Evolutionary conservation across 257 asterid species (phyloP).

Genomic region (Avicennia marina): DNA sequence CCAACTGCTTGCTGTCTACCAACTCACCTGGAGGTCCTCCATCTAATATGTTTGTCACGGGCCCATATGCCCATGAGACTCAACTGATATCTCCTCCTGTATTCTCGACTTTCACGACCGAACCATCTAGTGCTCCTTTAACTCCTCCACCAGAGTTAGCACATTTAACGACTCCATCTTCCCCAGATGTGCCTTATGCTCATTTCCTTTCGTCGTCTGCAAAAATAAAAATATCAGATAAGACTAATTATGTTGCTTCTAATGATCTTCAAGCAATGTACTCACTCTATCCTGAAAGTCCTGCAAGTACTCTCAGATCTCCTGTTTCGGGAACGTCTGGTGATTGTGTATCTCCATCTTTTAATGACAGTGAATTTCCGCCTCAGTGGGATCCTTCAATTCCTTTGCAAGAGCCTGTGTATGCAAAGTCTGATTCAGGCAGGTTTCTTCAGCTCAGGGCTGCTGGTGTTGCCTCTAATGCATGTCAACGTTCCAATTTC

Average conservation of each 20-base stretch:
- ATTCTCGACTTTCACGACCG: slow-evolving; percentile 64
- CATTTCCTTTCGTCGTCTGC: slow-evolving; percentile 50
- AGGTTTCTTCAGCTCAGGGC: slow-evolving; percentile 36
- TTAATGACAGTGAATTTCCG: slow-evolving; percentile 35
- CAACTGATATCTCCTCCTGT: slow-evolving; percentile 71
- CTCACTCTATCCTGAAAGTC: slow-evolving; percentile 52
- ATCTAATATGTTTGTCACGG: slow-evolving; percentile 52
- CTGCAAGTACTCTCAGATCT: slow-evolving; percentile 45
- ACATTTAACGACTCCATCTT: slow-evolving; percentile 66
- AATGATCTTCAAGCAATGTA: slow-evolving; percentile 43
- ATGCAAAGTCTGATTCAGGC: slow-evolving; percentile 55
- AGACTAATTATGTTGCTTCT: slow-evolving; percentile 14
- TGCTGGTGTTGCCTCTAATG: slow-evolving; percentile 39
- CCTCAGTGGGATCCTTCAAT: slow-evolving; percentile 31
- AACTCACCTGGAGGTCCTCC: slow-evolving; percentile 49
- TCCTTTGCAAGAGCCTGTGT: slow-evolving; percentile 31
- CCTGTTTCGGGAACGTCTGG: slow-evolving; percentile 34
- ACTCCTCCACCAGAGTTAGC: slow-evolving; percentile 72
- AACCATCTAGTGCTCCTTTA: slow-evolving; percentile 69
- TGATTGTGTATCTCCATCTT: slow-evolving; percentile 36
- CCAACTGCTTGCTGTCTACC: slow-evolving; percentile 43
- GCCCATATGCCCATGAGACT: slow-evolving; percentile 67
- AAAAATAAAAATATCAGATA: slow-evolving; percentile 23
- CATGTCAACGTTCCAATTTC: slow-evolving; percentile 79
- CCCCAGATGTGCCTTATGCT: slow-evolving; percentile 75